These are phyloP conservation scores for Corinectria fuckeliana DNA, from an alignment of 2,329 filamentous ascomycete genomes.

Conservation along the genomic window DNA sequence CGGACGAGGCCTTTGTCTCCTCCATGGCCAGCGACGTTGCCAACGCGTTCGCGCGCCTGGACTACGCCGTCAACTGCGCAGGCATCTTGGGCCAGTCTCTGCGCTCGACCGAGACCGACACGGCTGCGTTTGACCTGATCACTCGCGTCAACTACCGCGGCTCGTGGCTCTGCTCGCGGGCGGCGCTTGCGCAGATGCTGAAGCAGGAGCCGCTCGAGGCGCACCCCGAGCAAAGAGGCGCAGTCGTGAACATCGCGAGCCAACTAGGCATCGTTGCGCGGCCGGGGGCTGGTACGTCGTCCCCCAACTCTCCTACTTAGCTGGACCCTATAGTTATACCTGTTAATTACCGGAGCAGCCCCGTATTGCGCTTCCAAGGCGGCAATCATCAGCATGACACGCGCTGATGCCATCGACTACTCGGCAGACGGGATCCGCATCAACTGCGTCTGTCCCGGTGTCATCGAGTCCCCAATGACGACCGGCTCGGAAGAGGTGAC, in stretches of 20 bases:
- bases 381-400: constrained; percentile 64
- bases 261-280: constrained; percentile 58
- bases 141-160: constrained; percentile 63
- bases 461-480: constrained; percentile 61
- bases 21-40: constrained; percentile 43
- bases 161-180: constrained; percentile 54
- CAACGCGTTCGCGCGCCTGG: constrained; percentile 52
- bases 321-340: background rate
- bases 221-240: constrained; percentile 52
- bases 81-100: constrained; percentile 54
- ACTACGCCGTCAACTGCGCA: constrained; percentile 64
- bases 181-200: constrained; percentile 53
- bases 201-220: constrained; percentile 49
- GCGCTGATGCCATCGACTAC: constrained; percentile 63
- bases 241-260: constrained; percentile 60
- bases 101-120: constrained; percentile 53
- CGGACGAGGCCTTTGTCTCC: constrained; percentile 53
- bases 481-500: constrained; percentile 47
- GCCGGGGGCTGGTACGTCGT: constrained; percentile 43
- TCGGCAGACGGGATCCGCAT: constrained; percentile 49
- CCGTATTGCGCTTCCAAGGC: constrained; percentile 65
- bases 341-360: constrained; percentile 46
- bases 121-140: constrained; percentile 58
- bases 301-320: too few relatives aligned
- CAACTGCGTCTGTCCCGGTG: constrained; percentile 71